Evolutionary conservation across 805 yeast species (phyloP).

Genomic region (Scheffersomyces stipitis): DNA sequence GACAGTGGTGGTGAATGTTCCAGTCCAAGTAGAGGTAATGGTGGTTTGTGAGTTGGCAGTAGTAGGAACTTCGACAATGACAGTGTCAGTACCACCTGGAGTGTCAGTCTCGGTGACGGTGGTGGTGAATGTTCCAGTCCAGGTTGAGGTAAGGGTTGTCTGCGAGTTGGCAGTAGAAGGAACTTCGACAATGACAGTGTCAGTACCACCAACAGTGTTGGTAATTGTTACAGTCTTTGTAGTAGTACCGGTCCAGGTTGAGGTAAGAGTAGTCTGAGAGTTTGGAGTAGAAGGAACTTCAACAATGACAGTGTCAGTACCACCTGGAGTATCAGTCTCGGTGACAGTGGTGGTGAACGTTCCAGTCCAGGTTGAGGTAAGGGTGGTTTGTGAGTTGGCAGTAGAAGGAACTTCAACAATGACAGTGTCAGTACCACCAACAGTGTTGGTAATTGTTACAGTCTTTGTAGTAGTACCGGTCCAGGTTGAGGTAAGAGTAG

Average conservation of each 20-base stretch:
- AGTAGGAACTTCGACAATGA: conserved; percentile 14
- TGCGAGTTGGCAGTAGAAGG: conserved; percentile 6
- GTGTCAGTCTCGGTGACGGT: conserved; percentile 13
- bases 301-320: conserved; percentile 11
- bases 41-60: conserved; percentile 10
- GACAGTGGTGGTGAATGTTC: conserved; percentile 8
- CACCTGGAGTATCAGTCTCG: conserved; percentile 5
- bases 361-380: conserved; percentile 9
- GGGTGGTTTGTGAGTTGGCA: conserved; percentile 7
- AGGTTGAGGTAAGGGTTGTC: conserved; percentile 6
- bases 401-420: conserved; percentile 14
- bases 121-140: conserved; percentile 8
- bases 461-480: conserved; percentile 2
- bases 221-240: conserved; percentile 5
- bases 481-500: conserved; percentile 1
- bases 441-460: conserved; percentile 1
- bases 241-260: conserved; percentile 9
- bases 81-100: conserved; percentile 10
- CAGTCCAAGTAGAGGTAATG: conserved; percentile 9
- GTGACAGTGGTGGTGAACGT: conserved; percentile 2
- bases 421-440: conserved; percentile 11
- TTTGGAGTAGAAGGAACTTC: conserved; percentile 9
- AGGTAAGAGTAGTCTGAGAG: conserved; percentile 4
- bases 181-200: conserved; percentile 10
- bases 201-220: conserved; percentile 3